Evolutionary conservation across 2,329 filamentous ascomycete species (phyloP).

Genomic region (Rachicladosporium sp.): DNA sequence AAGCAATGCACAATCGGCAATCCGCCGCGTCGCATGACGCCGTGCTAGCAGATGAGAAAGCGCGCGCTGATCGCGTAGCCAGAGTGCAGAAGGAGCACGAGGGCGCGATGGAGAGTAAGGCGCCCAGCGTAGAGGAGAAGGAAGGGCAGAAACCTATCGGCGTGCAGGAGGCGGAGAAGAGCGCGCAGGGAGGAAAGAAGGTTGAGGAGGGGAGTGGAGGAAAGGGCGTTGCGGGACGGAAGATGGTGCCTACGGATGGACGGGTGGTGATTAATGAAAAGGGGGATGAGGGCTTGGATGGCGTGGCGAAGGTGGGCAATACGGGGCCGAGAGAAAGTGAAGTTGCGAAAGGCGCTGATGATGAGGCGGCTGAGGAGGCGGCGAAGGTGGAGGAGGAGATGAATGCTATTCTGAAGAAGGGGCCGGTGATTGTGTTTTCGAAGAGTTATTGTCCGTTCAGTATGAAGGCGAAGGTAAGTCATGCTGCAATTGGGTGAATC

Average conservation of each 20-base stretch:
- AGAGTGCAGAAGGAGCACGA: constrained; percentile 22
- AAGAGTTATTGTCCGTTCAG: constrained; percentile 88
- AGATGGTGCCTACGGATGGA: constrained; percentile 33
- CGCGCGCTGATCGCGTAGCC: constrained; percentile 16
- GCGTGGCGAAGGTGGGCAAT: constrained; percentile 35
- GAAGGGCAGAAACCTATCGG: constrained; percentile 51
- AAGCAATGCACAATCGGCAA: constrained; percentile 40
- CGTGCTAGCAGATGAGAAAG: constrained; percentile 16
- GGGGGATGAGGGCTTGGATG: constrained; percentile 24
- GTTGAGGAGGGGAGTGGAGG: constrained; percentile 23
- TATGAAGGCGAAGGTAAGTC: constrained; percentile 57
- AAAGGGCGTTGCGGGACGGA: constrained; percentile 42
- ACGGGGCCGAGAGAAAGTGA: constrained; percentile 22
- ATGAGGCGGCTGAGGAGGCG: constrained; percentile 45
- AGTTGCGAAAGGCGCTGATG: constrained; percentile 18
- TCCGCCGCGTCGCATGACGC: constrained; percentile 20
- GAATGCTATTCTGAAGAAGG: constrained; percentile 67
- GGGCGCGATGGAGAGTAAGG: constrained; percentile 10
- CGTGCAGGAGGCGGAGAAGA: constrained; percentile 39
- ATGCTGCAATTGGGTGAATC: not conserved
- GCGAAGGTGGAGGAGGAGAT: constrained; percentile 58
- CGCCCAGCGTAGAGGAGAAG: constrained; percentile 39
- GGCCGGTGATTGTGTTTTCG: constrained; percentile 88
- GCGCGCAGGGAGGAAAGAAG: not conserved
- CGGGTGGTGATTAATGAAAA: constrained; percentile 23